These are phyloP conservation scores for Pilaira anomala DNA, from an alignment of 192 early-diverging fungal species.

Conservation along the genomic window DNA sequence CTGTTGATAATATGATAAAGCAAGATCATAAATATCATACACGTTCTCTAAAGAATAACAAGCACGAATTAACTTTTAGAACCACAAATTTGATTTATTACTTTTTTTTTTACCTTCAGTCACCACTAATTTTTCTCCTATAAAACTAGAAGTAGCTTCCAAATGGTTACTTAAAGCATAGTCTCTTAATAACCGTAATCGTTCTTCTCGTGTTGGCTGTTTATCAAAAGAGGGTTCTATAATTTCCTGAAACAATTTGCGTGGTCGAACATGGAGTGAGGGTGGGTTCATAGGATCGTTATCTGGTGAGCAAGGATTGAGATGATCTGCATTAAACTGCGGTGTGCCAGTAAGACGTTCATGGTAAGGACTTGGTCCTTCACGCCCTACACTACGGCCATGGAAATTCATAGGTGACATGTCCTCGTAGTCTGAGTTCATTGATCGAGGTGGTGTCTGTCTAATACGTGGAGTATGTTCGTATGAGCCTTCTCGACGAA, in stretches of 20 bases:
- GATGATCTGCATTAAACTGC: background rate
- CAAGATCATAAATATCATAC: conserved; percentile 48
- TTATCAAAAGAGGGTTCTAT: background rate
- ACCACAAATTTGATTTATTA: background rate
- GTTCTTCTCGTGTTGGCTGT: conserved; percentile 33
- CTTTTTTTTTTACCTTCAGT: conserved; percentile 50
- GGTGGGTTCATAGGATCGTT: too few species aligned
- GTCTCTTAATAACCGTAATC: conserved; percentile 48
- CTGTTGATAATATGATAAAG: conserved; percentile 45
- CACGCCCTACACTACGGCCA: too few species aligned
- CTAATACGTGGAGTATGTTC: background rate
- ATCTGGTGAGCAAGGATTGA: too few species aligned
- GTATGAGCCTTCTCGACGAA: background rate
- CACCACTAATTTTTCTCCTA: conserved; percentile 63
- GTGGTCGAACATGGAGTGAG: background rate
- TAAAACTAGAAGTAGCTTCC: conserved; percentile 56
- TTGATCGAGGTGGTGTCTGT: background rate
- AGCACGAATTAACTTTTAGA: background rate
- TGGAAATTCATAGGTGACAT: too few species aligned
- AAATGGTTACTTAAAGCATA: conserved; percentile 53
- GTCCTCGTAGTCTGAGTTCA: background rate
- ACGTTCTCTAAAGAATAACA: conserved; percentile 34
- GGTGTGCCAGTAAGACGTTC: background rate
- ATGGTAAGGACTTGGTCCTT: background rate
- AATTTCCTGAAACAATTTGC: conserved; percentile 7